phyloP scores from a whole-genome alignment of 2,329 filamentous ascomycete genomes.

The Verticillium tricorpus region DNA sequence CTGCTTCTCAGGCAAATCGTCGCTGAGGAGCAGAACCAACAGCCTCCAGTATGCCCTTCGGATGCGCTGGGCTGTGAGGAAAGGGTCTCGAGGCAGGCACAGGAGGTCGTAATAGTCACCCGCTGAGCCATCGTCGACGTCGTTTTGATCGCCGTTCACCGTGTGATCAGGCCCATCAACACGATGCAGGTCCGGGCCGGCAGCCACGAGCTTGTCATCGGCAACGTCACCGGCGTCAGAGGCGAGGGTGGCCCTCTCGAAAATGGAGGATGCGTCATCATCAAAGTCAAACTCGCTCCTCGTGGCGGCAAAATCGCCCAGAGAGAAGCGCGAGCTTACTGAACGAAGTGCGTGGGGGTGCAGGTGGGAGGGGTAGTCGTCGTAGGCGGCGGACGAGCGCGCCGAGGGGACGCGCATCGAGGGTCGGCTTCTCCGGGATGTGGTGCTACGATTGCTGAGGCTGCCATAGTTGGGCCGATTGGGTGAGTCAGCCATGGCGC shows the following conservation, averaged over 20 bases:
- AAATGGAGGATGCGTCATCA: slow-evolving; percentile 36
- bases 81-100: slow-evolving; percentile 31
- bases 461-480: slow-evolving; percentile 3
- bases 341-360: slow-evolving; percentile 23
- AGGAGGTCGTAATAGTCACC: slow-evolving; percentile 40
- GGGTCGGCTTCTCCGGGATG: neutral
- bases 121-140: slow-evolving; percentile 13
- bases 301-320: slow-evolving; percentile 43
- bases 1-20: slow-evolving; percentile 30
- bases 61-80: slow-evolving; percentile 29
- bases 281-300: slow-evolving; percentile 42
- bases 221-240: slow-evolving; percentile 17
- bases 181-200: neutral
- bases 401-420: slow-evolving; percentile 13
- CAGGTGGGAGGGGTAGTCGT: slow-evolving; percentile 11
- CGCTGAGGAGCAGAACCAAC: slow-evolving; percentile 38
- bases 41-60: slow-evolving; percentile 39
- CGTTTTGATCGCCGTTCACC: slow-evolving; percentile 8
- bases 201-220: slow-evolving; percentile 14
- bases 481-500: slow-evolving; percentile 1
- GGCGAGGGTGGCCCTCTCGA: slow-evolving; percentile 26
- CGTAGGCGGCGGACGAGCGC: slow-evolving; percentile 17
- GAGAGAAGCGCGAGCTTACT: slow-evolving; percentile 38
- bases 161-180: neutral
- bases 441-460: slow-evolving; percentile 1